These are phyloP conservation scores for Lentinula novae-zelandiae DNA, from an alignment of 1,284 basidiomycete genomes.

Conservation along the genomic window DNA sequence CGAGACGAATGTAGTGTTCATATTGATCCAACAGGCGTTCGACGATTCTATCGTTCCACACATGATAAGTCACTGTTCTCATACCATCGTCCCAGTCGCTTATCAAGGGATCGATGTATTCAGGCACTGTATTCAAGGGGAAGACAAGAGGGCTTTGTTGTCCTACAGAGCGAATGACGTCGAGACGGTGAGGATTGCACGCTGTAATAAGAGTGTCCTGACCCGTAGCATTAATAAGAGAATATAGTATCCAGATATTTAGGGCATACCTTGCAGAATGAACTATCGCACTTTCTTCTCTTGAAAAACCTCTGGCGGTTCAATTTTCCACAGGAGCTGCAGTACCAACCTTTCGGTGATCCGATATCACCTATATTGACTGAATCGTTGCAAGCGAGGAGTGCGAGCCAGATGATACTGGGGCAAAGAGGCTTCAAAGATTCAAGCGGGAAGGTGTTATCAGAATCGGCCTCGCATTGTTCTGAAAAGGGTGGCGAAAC, in stretches of 20 bases:
- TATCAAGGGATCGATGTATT: conserved; percentile 17
- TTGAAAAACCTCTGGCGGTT: conserved; percentile 37
- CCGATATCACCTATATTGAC: conserved; percentile 16
- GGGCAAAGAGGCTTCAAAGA: conserved; percentile 10
- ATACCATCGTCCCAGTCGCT: conserved; percentile 31
- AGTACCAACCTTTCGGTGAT: conserved; percentile 37
- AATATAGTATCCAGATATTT: not conserved
- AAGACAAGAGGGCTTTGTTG: conserved; percentile 27
- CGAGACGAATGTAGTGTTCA: not conserved
- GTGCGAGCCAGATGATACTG: conserved; percentile 19
- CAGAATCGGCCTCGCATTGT: not conserved
- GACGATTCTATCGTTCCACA: conserved; percentile 7
- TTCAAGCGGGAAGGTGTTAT: not conserved
- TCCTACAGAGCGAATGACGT: conserved; percentile 30
- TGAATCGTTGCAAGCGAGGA: conserved; percentile 18
- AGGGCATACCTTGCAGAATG: conserved; percentile 28
- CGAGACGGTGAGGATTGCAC: conserved; percentile 16
- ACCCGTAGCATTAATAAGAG: not conserved
- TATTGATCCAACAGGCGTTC: not conserved
- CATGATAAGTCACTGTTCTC: conserved; percentile 30
- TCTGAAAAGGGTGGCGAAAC: not conserved
- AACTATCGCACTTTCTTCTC: conserved; percentile 33
- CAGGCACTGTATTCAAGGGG: conserved; percentile 28
- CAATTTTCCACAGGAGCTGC: conserved; percentile 35
- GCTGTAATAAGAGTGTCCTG: conserved; percentile 21